Evolutionary conservation across 2,329 filamentous ascomycete species (phyloP).

Genomic region (Pezicula carpinea): DNA sequence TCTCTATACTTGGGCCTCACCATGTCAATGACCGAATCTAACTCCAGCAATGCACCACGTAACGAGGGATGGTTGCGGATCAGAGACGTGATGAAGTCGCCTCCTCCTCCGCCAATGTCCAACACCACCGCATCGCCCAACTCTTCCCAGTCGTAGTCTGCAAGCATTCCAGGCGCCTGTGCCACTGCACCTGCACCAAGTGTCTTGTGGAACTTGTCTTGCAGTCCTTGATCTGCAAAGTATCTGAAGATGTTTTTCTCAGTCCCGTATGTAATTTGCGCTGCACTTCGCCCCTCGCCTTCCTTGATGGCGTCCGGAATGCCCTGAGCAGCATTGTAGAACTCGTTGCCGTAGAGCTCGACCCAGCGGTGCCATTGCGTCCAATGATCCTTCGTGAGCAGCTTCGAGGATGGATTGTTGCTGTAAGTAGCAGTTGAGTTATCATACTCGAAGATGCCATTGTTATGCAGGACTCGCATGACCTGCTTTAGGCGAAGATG

Average conservation of each 20-base stretch:
- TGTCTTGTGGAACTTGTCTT: slow-evolving; percentile 31
- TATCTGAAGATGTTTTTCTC: slow-evolving; percentile 36
- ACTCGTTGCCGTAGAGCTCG: slow-evolving; percentile 37
- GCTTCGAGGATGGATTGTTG: slow-evolving; percentile 31
- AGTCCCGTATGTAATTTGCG: slow-evolving; percentile 37
- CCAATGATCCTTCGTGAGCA: slow-evolving; percentile 35
- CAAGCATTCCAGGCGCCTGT: slow-evolving; percentile 33
- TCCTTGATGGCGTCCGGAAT: slow-evolving; percentile 29
- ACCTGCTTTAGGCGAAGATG: slow-evolving; percentile 31
- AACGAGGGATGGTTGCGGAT: slow-evolving; percentile 28
- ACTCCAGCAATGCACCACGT: slow-evolving; percentile 32
- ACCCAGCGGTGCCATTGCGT: slow-evolving; percentile 42
- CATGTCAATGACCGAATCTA: slow-evolving; percentile 30
- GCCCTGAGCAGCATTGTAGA: slow-evolving; percentile 38
- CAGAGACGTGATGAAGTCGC: slow-evolving; percentile 31
- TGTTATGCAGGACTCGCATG: slow-evolving; percentile 28
- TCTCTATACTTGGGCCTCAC: slow-evolving; percentile 22
- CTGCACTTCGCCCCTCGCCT: slow-evolving; percentile 24
- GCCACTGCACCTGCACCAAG: slow-evolving; percentile 34
- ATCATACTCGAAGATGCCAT: slow-evolving; percentile 33
- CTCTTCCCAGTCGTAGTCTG: slow-evolving; percentile 38
- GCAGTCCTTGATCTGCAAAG: slow-evolving; percentile 30
- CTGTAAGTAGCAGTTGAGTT: slow-evolving; percentile 21
- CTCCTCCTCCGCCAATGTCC: slow-evolving; percentile 37
- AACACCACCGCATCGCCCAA: slow-evolving; percentile 28